Evolutionary conservation across 805 yeast genomes (phyloP).

Genomic region (Candida ulmi): DNA sequence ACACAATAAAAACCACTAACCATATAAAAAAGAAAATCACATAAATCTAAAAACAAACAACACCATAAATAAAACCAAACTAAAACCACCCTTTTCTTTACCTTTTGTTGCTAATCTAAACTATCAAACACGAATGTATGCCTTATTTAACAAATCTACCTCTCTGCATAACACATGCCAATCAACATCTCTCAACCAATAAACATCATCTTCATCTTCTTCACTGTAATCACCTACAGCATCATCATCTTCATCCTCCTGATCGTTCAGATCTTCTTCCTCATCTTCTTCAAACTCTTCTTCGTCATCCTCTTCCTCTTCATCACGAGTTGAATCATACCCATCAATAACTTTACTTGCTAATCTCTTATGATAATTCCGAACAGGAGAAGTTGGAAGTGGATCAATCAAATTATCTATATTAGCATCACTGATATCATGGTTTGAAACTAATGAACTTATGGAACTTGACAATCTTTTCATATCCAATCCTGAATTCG

Average conservation of each 20-base stretch:
- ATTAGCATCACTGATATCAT: slow-evolving; percentile 2
- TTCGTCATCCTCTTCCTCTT: not conserved
- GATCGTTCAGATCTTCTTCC: slow-evolving; percentile 4
- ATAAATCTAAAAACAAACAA: too few relatives aligned
- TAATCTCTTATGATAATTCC: not conserved
- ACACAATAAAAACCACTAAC: too few relatives aligned
- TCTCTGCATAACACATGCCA: slow-evolving; percentile 88
- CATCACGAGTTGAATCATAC: not conserved
- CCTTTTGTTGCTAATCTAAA: not conserved
- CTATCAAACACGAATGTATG: slow-evolving; percentile 15
- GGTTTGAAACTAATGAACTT: slow-evolving; percentile 5
- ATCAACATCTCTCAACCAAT: slow-evolving; percentile 60
- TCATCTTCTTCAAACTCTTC: not conserved
- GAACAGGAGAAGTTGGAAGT: not conserved
- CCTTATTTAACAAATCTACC: slow-evolving; percentile 66
- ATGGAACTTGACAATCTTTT: slow-evolving; percentile 7
- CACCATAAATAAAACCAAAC: too few relatives aligned
- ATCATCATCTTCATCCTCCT: slow-evolving; percentile 6
- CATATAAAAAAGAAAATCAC: too few relatives aligned
- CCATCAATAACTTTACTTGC: slow-evolving; percentile 4
- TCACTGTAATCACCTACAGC: too few relatives aligned
- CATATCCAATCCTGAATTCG: not conserved
- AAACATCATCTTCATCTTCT: slow-evolving; percentile 3
- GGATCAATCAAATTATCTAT: slow-evolving; percentile 2
- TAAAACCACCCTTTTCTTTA: not conserved